These are phyloP conservation scores for Dendrobium huoshanense DNA, from an alignment of 106 monocot genomes.

Conservation along the genomic window DNA sequence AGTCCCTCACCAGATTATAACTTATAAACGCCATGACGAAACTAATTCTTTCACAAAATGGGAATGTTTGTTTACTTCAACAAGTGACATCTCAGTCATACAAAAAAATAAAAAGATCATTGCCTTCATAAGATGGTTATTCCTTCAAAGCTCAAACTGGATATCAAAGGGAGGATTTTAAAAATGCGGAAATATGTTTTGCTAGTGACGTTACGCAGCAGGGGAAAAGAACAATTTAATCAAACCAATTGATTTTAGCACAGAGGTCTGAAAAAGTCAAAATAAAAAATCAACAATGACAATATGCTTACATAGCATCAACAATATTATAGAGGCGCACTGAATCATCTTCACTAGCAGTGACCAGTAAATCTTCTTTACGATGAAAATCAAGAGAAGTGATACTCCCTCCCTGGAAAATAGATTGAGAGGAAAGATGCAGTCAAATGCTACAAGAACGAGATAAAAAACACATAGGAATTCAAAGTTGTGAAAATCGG, in stretches of 20 bases:
- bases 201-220: neutral
- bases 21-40: neutral
- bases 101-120: neutral
- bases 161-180: neutral
- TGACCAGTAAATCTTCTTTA: conserved; percentile 75
- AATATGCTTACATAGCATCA: conserved; percentile 63
- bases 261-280: neutral
- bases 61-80: neutral
- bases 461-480: neutral
- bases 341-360: conserved; percentile 90
- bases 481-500: neutral
- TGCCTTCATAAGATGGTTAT: neutral
- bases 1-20: neutral
- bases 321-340: conserved; percentile 79
- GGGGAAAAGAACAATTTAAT: neutral
- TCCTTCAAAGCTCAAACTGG: too few relatives aligned
- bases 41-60: neutral
- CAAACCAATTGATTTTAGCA: neutral
- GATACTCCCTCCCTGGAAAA: conserved; percentile 65
- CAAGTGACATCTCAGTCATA: neutral
- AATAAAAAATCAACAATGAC: neutral
- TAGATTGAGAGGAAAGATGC: neutral
- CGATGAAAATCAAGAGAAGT: conserved; percentile 87
- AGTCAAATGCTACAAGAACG: neutral
- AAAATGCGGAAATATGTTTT: neutral